Evolutionary conservation across 352 stramenopile species (phyloP).

Genomic region (Phytophthora sojae): DNA sequence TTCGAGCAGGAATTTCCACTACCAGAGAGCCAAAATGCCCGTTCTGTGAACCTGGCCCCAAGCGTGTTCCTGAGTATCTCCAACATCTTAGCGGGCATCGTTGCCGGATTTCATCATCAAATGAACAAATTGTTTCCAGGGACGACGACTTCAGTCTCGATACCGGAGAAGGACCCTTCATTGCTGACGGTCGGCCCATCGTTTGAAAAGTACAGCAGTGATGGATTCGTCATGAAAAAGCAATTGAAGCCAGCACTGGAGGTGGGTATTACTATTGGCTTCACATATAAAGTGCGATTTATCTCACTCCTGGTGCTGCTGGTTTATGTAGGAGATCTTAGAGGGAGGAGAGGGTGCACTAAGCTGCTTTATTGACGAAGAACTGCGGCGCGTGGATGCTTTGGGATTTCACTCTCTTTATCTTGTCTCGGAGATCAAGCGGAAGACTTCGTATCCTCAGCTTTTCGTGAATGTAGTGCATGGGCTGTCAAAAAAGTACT

Average conservation of each 20-base stretch:
- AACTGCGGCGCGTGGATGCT: constrained; percentile 46
- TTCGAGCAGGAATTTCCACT: constrained; percentile 74
- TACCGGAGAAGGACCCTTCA: constrained; percentile 28
- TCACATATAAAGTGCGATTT: background rate
- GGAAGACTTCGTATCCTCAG: constrained; percentile 43
- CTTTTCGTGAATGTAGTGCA: constrained; percentile 66
- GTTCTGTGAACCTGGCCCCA: constrained; percentile 14
- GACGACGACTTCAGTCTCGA: constrained; percentile 18
- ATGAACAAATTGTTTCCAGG: constrained; percentile 64
- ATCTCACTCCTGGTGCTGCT: background rate
- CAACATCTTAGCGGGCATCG: constrained; percentile 75
- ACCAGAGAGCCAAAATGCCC: background rate
- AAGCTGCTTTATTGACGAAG: constrained; percentile 69
- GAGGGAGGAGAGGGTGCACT: constrained; percentile 9
- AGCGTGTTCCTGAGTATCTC: constrained; percentile 61
- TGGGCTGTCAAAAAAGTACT: constrained; percentile 69
- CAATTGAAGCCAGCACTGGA: constrained; percentile 39
- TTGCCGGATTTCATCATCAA: constrained; percentile 56
- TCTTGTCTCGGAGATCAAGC: constrained; percentile 58
- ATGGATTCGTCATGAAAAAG: constrained; percentile 34
- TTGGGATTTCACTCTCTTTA: constrained; percentile 69
- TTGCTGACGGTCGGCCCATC: constrained; percentile 5
- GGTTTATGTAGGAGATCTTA: constrained; percentile 30
- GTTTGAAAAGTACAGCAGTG: constrained; percentile 42
- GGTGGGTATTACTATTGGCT: constrained; percentile 33